Conservation (phyloP, 169 alveolate genomes). For the Toxoplasma gondii region DNA sequence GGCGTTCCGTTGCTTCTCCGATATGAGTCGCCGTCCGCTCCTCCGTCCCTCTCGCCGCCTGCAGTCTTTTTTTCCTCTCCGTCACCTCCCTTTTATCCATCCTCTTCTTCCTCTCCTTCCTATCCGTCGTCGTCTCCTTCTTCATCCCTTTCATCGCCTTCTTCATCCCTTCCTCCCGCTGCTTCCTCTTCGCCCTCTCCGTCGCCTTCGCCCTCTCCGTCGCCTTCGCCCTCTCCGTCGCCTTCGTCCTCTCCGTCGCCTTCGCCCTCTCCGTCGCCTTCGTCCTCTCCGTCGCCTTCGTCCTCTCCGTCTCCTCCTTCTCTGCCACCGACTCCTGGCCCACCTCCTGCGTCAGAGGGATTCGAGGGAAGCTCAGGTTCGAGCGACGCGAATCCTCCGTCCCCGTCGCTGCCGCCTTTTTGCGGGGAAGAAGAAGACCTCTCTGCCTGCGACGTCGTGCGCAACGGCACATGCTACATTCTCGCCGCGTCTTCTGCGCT, state of each 20-base stretch:
- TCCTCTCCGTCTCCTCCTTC: neutral
- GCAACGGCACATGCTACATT: constrained; percentile 42
- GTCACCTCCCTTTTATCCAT: too few species aligned
- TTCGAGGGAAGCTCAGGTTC: too few species aligned
- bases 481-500: constrained; percentile 13
- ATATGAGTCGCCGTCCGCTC: too few species aligned
- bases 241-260: too few species aligned
- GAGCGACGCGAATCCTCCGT: neutral
- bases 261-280: too few species aligned
- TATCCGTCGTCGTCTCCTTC: neutral
- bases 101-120: neutral
- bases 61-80: too few species aligned
- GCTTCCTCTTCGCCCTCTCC: neutral
- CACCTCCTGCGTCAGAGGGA: neutral
- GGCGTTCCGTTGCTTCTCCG: too few species aligned
- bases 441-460: constrained; percentile 37
- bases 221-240: too few species aligned
- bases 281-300: neutral
- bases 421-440: constrained; percentile 51
- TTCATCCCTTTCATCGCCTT: neutral
- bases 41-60: too few species aligned
- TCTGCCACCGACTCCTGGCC: too few species aligned
- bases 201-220: too few species aligned
- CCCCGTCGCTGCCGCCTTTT: constrained; percentile 14
- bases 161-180: neutral